phyloP scores from a whole-genome alignment of 2,329 filamentous ascomycete genomes.

The Chaetomiaceae sp. region DNA sequence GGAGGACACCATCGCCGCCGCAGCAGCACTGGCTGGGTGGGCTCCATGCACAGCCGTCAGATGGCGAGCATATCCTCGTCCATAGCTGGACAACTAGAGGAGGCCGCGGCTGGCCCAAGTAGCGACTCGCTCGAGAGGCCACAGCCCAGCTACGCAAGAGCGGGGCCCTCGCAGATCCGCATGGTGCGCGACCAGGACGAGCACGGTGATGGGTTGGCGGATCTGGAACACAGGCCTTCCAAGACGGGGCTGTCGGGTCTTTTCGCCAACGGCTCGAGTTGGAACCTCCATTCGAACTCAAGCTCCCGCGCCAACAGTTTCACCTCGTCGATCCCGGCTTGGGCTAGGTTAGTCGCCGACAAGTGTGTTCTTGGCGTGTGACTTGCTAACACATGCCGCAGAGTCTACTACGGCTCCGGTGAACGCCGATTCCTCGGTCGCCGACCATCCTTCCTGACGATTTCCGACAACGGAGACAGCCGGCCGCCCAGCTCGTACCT shows the following conservation, averaged over 20 bases:
- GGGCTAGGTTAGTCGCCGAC: constrained; percentile 45
- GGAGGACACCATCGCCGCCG: constrained; percentile 33
- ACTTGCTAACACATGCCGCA: constrained; percentile 27
- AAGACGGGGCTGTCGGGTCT: constrained; percentile 50
- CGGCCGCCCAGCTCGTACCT: constrained; percentile 42
- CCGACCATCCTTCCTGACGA: constrained; percentile 42
- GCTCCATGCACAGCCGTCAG: constrained; percentile 47
- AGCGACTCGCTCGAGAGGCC: constrained; percentile 49
- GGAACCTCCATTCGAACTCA: constrained; percentile 48
- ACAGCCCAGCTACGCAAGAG: constrained; percentile 40
- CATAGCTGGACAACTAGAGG: constrained; percentile 42
- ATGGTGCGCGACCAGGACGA: constrained; percentile 58
- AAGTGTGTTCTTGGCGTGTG: neutral
- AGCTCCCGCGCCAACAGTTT: constrained; percentile 41
- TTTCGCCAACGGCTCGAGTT: constrained; percentile 45
- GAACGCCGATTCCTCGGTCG: constrained; percentile 50
- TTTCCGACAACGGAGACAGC: constrained; percentile 46
- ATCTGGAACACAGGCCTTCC: constrained; percentile 54
- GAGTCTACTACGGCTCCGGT: constrained; percentile 67
- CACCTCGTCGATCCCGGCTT: constrained; percentile 46
- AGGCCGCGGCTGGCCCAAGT: constrained; percentile 31
- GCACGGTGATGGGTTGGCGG: constrained; percentile 59
- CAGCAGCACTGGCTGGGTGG: constrained; percentile 45
- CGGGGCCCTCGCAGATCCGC: constrained; percentile 38
- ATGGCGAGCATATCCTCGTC: constrained; percentile 57